These are phyloP conservation scores for Umbelopsis sp. DNA, from an alignment of 371 early-diverging fungal species.

Conservation along the genomic window DNA sequence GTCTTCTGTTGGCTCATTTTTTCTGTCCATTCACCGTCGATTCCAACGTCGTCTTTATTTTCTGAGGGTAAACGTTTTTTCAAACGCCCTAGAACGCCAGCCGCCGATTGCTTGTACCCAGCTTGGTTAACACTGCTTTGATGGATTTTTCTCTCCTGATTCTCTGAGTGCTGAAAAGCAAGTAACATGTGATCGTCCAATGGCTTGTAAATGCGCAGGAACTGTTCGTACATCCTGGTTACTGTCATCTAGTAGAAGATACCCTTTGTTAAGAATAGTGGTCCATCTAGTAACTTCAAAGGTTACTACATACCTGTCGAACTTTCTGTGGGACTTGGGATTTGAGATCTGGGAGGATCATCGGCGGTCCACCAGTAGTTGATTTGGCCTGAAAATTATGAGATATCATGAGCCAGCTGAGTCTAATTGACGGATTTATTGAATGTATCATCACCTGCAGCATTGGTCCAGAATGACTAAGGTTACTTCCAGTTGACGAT, in stretches of 20 bases:
- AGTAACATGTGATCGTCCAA: conserved; percentile 21
- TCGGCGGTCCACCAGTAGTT: conserved; percentile 36
- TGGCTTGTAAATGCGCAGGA: conserved; percentile 38
- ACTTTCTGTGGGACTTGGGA: conserved; percentile 38
- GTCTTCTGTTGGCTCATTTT: conserved; percentile 22
- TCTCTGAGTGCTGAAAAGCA: conserved; percentile 37
- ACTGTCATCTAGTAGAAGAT: conserved; percentile 28
- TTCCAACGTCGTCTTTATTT: conserved; percentile 42
- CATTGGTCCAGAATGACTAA: no score
- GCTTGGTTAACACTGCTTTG: conserved; percentile 32
- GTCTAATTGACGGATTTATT: not conserved
- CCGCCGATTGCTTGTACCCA: conserved; percentile 55
- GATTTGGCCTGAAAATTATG: not conserved
- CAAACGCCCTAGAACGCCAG: conserved; percentile 43
- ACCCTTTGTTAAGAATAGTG: not conserved
- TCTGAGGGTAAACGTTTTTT: conserved; percentile 48
- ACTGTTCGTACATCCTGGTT: conserved; percentile 42
- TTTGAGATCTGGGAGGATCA: conserved; percentile 32
- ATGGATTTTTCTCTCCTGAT: conserved; percentile 38
- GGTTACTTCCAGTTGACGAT: no score
- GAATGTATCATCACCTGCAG: no score
- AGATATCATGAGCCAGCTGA: not conserved
- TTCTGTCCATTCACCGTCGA: conserved; percentile 53
- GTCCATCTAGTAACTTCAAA: not conserved
- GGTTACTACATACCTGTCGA: conserved; percentile 33